Conservation (phyloP, 116 monocot genomes). For the Cymodocea nodosa region DNA sequence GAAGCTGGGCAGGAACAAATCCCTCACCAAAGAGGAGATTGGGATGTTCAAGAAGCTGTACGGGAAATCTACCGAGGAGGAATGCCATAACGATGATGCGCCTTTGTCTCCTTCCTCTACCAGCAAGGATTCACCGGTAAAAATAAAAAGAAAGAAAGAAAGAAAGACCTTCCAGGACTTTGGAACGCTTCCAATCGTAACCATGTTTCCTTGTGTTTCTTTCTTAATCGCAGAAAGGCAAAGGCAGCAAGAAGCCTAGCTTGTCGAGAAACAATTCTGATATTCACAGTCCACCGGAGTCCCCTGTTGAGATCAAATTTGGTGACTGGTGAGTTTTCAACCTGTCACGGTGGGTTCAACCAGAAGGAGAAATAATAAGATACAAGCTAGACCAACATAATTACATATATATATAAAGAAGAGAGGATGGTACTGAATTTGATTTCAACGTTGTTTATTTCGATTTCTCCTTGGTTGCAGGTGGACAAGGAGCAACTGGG, state of each 20-base stretch:
- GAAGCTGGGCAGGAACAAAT: constrained; percentile 37
- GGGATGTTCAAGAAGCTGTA: constrained; percentile 28
- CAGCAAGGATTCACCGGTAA: constrained; percentile 12
- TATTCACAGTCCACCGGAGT: not conserved
- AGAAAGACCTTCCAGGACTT: too few relatives aligned
- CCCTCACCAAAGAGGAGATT: constrained; percentile 55
- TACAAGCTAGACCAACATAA: too few relatives aligned
- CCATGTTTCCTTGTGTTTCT: not conserved
- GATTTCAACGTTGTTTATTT: not conserved
- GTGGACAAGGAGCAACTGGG: constrained; percentile 71
- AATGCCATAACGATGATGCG: not conserved
- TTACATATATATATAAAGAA: too few relatives aligned
- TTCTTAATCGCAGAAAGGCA: not conserved
- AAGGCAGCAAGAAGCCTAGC: not conserved
- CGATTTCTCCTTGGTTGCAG: constrained; percentile 10
- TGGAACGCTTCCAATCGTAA: not conserved
- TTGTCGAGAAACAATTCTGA: not conserved
- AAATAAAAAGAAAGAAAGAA: not conserved
- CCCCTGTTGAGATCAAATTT: not conserved
- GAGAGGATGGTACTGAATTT: not conserved
- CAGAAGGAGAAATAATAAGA: not conserved
- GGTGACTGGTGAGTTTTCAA: constrained; percentile 16
- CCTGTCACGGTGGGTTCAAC: not conserved
- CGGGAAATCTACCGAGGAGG: constrained; percentile 8
- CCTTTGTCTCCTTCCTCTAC: constrained; percentile 2